phyloP scores from a whole-genome alignment of 257 asterid genomes.

The Parsonsia alboflavescens region DNA sequence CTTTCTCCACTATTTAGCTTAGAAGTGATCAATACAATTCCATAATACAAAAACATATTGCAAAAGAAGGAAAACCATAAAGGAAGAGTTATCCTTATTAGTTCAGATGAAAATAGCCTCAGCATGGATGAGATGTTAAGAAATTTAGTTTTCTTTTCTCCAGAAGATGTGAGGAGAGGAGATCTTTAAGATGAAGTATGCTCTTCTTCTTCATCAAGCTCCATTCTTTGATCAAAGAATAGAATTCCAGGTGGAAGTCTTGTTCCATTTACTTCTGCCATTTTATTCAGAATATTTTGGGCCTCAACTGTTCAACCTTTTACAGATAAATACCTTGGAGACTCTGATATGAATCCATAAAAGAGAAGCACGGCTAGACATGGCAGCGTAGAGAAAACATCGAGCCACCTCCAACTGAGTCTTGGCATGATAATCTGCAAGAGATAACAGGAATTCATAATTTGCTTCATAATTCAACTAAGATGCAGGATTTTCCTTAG shows the following conservation, averaged over 20 bases:
- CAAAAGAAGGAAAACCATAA: constrained; percentile 46
- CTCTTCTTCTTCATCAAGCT: constrained; percentile 1
- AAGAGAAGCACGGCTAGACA: constrained; percentile 21
- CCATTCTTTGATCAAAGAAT: constrained; percentile 14
- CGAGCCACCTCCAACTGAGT: constrained; percentile 42
- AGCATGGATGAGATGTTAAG: constrained; percentile 23
- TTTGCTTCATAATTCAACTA: too few relatives aligned
- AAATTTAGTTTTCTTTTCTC: background rate
- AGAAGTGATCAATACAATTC: constrained; percentile 48
- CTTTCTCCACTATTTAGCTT: constrained; percentile 38
- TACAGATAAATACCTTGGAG: constrained; percentile 31
- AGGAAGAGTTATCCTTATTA: constrained; percentile 47
- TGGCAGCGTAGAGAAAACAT: constrained; percentile 28
- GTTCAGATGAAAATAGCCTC: constrained; percentile 36
- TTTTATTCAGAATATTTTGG: constrained; percentile 16
- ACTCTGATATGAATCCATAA: constrained; percentile 20
- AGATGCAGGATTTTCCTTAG: too few relatives aligned
- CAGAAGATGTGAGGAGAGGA: background rate
- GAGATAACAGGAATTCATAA: background rate
- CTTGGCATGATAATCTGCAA: constrained; percentile 35
- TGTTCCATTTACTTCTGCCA: constrained; percentile 17
- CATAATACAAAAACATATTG: constrained; percentile 47
- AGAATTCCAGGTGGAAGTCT: constrained; percentile 31
- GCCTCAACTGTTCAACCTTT: constrained; percentile 30
- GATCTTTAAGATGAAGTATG: background rate